These are phyloP conservation scores for Ceratonia siliqua DNA, from an alignment of 306 rosid species.

Conservation along the genomic window DNA sequence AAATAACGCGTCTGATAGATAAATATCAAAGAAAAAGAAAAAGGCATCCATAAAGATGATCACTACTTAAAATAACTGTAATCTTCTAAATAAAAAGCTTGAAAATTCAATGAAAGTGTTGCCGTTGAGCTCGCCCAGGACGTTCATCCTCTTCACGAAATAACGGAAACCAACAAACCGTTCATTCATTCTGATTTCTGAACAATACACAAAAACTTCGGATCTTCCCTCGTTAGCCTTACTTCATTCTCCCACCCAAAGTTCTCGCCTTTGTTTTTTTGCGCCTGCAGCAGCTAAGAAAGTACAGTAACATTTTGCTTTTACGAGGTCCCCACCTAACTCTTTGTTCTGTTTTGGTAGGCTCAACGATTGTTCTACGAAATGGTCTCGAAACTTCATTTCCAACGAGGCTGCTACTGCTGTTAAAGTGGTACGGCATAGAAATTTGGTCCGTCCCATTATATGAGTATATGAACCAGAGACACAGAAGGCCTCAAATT, in stretches of 20 bases:
- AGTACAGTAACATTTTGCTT: neutral
- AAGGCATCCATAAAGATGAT: no score
- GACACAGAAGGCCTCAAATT: neutral
- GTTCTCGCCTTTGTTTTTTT: neutral
- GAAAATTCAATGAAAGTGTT: no score
- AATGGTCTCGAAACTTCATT: neutral
- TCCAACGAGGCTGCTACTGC: neutral
- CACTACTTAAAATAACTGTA: no score
- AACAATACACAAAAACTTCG: slow-evolving; percentile 23
- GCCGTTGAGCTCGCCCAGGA: neutral
- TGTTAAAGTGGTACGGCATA: neutral
- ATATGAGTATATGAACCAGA: neutral
- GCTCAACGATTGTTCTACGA: slow-evolving; percentile 22
- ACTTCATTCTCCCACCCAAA: neutral
- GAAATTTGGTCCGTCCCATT: no score
- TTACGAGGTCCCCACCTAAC: slow-evolving; percentile 4
- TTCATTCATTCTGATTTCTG: neutral
- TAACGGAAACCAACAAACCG: neutral
- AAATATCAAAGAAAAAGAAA: no score
- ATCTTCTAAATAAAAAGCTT: no score
- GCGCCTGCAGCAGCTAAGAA: neutral
- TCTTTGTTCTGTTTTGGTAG: neutral
- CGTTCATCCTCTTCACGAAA: neutral
- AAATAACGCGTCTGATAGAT: no score
- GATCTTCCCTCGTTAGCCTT: slow-evolving; percentile 27